phyloP scores from a whole-genome alignment of 805 yeast genomes.

The Ogataea pignaliae region DNA sequence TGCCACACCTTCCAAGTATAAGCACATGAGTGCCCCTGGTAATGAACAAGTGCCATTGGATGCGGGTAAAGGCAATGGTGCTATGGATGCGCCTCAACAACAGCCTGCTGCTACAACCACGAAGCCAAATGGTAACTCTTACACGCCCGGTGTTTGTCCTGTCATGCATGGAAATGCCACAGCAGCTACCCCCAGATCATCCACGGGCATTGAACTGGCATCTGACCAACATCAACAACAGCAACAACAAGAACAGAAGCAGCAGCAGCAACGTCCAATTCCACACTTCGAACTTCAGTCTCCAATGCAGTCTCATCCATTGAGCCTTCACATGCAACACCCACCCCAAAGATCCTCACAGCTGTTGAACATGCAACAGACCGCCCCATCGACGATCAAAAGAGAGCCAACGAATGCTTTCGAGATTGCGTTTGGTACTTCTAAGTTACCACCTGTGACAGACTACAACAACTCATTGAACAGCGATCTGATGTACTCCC shows the following conservation, averaged over 20 bases:
- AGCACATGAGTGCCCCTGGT: not conserved
- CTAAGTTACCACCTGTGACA: slow-evolving; percentile 33
- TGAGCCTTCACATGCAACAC: slow-evolving; percentile 6
- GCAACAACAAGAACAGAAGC: not conserved
- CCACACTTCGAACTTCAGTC: slow-evolving; percentile 1
- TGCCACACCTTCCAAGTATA: not conserved
- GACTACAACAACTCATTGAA: slow-evolving; percentile 20
- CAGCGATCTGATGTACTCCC: slow-evolving; percentile 6
- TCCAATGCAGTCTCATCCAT: slow-evolving; percentile 4
- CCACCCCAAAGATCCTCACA: slow-evolving; percentile 1
- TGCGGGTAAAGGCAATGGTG: not conserved
- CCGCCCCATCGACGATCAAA: slow-evolving; percentile 9
- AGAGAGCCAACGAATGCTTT: slow-evolving; percentile 27
- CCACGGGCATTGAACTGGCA: too few relatives aligned
- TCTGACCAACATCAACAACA: too few relatives aligned
- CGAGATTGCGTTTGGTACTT: slow-evolving; percentile 34
- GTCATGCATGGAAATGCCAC: too few relatives aligned
- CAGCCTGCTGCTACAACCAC: too few relatives aligned
- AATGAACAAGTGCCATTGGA: not conserved
- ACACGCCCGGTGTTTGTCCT: too few relatives aligned
- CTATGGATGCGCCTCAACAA: too few relatives aligned
- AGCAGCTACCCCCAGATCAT: too few relatives aligned
- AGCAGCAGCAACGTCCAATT: slow-evolving; percentile 10
- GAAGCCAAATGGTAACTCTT: too few relatives aligned
- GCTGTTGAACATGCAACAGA: not conserved